Evolutionary conservation across 768 basidiomycete genomes (phyloP), one percentile per base, ranked within the genome.

Genomic region (Mrakia gelida): DNA sequence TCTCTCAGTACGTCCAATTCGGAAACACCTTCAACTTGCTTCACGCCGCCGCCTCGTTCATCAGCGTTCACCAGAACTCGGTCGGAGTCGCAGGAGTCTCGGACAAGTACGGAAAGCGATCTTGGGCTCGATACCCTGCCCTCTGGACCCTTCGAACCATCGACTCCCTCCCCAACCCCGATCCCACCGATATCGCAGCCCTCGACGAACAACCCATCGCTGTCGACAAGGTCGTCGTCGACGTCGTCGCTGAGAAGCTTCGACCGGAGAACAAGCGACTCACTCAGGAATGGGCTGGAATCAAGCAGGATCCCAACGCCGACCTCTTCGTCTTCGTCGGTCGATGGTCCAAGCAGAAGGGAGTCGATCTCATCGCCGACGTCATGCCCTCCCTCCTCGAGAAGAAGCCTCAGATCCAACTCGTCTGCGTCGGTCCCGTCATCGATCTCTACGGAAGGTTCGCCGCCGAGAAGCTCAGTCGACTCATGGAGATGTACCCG

Each of bases 301-400:
- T 97, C 85, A 91, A 90, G 83, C 94, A 96, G 82, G 94, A 96
- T 82, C 91, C 95, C 0, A 86, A 92, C 59, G 90, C 94, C 1
- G 93, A 95, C 83, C 84, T 97, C 68, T 96, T 97, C 83, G 95
- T 97, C 80, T 96, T 97, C 85, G 95, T 97, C 80, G 95, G 95
- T 83, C 91, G 95, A 80, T 97, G 95, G 95, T 97, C 95, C 8
- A 97, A 96, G 85, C 95, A 97, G 85, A 97, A 97, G 85, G 95
- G 85, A 85, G 94, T 97, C n/a, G 95, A 97, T 85, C 86, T 97
- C 62, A 97, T 97, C 80, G 95, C 95, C 13, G 95, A 97, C 85
- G 91, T 97, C 80, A 92, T 97, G 92, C 95, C 94, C 32, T 88
- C 89, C 4, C 82, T 97, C 90, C 85, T 97, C 79, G 92, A 93